Percentiles rank a stretch among this genome's conserved stretches.
Evolutionary conservation across 352 stramenopile species (phyloP).

Genomic region (Pythium biforme): DNA sequence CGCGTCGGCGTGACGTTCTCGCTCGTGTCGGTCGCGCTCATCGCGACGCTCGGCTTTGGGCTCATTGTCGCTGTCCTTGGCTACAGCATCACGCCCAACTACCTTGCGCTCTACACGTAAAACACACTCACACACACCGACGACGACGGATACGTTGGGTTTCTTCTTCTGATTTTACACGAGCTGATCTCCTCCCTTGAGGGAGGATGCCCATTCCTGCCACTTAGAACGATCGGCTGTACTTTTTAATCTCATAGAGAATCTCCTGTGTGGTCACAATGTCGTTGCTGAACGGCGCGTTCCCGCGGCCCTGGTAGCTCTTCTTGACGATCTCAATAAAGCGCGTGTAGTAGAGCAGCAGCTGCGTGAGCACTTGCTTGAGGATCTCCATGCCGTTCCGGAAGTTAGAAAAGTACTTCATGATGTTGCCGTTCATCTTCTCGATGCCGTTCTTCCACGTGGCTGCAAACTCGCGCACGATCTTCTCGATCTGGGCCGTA

Average conservation of each 20-base stretch:
- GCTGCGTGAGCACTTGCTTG: conserved; percentile 97
- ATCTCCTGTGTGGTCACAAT: conserved; percentile 96
- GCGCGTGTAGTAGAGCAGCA: conserved; percentile 98
- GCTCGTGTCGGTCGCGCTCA: conserved; percentile 78
- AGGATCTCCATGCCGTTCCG: conserved; percentile 99
- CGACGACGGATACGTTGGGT: not conserved
- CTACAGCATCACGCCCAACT: conserved; percentile 64
- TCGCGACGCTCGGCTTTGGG: conserved; percentile 82
- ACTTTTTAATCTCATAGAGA: conserved; percentile 98
- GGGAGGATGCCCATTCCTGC: not conserved
- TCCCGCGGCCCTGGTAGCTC: conserved; percentile 59
- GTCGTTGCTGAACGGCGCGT: conserved; percentile 86
- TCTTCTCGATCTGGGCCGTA: conserved; percentile 88
- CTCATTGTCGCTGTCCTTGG: conserved; percentile 83
- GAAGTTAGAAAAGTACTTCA: conserved; percentile 98
- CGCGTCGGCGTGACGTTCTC: conserved; percentile 85
- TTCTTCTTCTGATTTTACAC: conserved; percentile 12
- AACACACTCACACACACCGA: not conserved
- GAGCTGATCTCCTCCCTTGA: not conserved
- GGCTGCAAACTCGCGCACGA: conserved; percentile 95
- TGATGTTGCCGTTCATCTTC: conserved; percentile 97
- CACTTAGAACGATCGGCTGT: conserved; percentile 91
- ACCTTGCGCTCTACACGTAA: conserved; percentile 21
- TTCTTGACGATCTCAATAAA: conserved; percentile 98
- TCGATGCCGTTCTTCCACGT: conserved; percentile 96